Evolutionary conservation across 2,329 filamentous ascomycete species (phyloP).

Genomic region (Fulvia fulva): DNA sequence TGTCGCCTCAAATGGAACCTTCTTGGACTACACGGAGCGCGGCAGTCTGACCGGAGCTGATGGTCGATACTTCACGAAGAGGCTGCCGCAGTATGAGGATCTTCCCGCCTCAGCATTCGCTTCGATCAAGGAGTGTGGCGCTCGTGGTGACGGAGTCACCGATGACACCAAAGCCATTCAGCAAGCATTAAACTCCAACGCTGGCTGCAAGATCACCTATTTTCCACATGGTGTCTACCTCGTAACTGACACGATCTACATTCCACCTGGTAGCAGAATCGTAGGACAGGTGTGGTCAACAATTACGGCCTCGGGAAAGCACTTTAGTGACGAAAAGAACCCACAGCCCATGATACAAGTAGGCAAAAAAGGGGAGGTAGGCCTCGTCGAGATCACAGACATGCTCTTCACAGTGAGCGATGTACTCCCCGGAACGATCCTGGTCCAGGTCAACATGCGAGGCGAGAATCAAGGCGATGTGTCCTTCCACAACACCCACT

Average conservation of each 20-base stretch:
- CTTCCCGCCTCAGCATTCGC: constrained; percentile 42
- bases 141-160: constrained; percentile 21
- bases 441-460: constrained; percentile 52
- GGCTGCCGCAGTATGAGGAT: constrained; percentile 43
- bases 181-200: constrained; percentile 20
- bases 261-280: constrained; percentile 49
- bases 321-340: constrained; percentile 42
- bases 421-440: constrained; percentile 41
- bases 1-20: constrained; percentile 12
- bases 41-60: constrained; percentile 19
- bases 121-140: constrained; percentile 45
- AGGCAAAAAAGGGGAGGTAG: constrained; percentile 49
- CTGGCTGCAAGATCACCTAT: constrained; percentile 38
- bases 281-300: constrained; percentile 55
- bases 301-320: constrained; percentile 46
- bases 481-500: constrained; percentile 37
- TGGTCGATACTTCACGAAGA: constrained; percentile 41
- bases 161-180: constrained; percentile 34
- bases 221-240: constrained; percentile 46
- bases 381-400: constrained; percentile 50
- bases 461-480: constrained; percentile 47
- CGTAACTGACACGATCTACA: constrained; percentile 44
- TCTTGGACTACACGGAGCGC: constrained; percentile 18
- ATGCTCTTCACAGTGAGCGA: constrained; percentile 51
- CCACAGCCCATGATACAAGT: constrained; percentile 51